Evolutionary conservation across 1,284 basidiomycete genomes (phyloP).

Genomic region (Hymenochaete sp.): DNA sequence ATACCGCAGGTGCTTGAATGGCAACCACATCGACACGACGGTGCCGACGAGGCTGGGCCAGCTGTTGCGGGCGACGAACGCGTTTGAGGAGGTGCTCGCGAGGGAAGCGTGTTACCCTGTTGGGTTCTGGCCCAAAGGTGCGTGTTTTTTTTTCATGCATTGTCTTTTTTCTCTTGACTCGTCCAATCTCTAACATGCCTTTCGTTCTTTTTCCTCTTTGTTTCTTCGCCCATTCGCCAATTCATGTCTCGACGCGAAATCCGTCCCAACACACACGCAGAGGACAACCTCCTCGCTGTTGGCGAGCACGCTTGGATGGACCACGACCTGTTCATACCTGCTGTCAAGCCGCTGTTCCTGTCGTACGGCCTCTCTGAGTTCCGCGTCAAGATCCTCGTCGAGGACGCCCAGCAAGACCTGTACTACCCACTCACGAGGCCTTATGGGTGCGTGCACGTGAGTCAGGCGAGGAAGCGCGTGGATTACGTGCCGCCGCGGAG

Average conservation of each 20-base stretch:
- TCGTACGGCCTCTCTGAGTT: constrained; percentile 42
- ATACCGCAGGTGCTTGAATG: constrained; percentile 42
- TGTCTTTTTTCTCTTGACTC: constrained; percentile 6
- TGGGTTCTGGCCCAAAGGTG: constrained; percentile 52
- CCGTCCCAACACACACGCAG: constrained; percentile 16
- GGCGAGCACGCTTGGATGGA: constrained; percentile 65
- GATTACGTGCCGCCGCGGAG: constrained; percentile 17
- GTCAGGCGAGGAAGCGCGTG: constrained; percentile 42
- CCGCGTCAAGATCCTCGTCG: constrained; percentile 44
- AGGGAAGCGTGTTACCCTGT: constrained; percentile 48
- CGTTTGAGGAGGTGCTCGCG: constrained; percentile 42
- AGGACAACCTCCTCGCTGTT: constrained; percentile 40
- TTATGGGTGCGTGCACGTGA: constrained; percentile 47
- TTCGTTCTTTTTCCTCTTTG: constrained; percentile 10
- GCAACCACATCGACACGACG: constrained; percentile 45
- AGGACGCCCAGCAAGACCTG: constrained; percentile 54
- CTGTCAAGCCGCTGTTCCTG: constrained; percentile 49
- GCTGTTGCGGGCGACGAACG: constrained; percentile 35
- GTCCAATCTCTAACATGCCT: no score
- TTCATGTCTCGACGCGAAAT: background rate
- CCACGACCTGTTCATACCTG: constrained; percentile 53
- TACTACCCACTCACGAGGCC: constrained; percentile 47
- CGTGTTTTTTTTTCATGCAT: constrained; percentile 13
- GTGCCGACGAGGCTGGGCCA: constrained; percentile 44
- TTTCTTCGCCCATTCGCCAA: background rate